phyloP scores from a whole-genome alignment of 23 red algal genomes.

The Gracilaria vermiculophylla region DNA sequence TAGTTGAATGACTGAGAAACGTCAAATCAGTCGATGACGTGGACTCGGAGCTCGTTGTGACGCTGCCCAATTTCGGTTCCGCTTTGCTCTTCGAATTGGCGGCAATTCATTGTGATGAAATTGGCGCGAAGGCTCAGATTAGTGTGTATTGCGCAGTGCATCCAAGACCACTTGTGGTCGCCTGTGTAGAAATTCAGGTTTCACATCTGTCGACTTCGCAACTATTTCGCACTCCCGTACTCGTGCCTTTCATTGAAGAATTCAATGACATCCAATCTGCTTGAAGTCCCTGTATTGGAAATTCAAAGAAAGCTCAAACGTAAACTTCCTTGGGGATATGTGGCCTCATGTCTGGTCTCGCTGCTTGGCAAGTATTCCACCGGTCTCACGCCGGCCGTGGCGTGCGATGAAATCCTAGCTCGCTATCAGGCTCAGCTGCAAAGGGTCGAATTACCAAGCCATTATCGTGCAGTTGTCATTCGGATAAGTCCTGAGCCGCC shows the following conservation, averaged over 20 bases:
- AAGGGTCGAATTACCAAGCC: neutral
- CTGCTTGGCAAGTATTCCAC: constrained; percentile 29
- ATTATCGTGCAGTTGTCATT: neutral
- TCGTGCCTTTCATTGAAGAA: neutral
- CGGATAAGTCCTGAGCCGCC: neutral
- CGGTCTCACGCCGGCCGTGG: constrained; percentile 19
- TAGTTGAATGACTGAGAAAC: too few relatives aligned
- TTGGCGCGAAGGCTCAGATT: too few relatives aligned
- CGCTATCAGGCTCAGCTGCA: neutral
- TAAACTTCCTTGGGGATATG: constrained; percentile 6
- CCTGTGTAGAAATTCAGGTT: too few relatives aligned
- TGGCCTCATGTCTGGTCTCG: constrained; percentile 6
- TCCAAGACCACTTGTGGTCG: too few relatives aligned
- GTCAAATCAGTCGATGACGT: too few relatives aligned
- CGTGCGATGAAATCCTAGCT: constrained; percentile 24
- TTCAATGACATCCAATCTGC: constrained; percentile 19
- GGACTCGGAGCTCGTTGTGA: too few relatives aligned
- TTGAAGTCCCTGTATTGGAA: neutral
- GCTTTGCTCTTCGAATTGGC: too few relatives aligned
- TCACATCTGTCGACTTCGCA: too few relatives aligned
- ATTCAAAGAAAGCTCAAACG: constrained; percentile 12
- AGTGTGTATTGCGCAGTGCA: too few relatives aligned
- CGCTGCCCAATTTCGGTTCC: too few relatives aligned
- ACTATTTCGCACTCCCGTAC: neutral
- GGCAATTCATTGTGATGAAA: too few relatives aligned